Evolutionary conservation across 1,139 yeast species (phyloP), one percentile per base, ranked within the genome.

Genomic region (Kurtzmaniella quercitrusa): DNA sequence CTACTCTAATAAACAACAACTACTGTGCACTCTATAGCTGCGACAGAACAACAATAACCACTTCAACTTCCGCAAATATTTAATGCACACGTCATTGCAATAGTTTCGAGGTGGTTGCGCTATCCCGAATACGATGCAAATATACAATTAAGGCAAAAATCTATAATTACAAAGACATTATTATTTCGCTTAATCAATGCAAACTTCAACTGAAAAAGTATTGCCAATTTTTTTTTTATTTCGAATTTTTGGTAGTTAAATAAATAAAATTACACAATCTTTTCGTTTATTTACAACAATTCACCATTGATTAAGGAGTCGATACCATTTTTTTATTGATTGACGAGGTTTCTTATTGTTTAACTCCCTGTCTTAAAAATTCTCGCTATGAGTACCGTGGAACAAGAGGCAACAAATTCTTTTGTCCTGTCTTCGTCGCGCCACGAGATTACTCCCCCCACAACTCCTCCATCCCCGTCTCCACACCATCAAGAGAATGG

Each of bases 391-490:
- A 34, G 37, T 19, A 12, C 26, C 12, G 26, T 12, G 17, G 37
- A 34, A 17, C 37, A 18, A 19, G 37, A 34, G 8, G 19, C 37
- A 9, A 17, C 17, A 5, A 19, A 34, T 20, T 19, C 26, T 14
- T 18, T 34, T 20, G 37, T 19, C 4, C 22, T 20, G 23, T 20
- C 22, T 5, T 3, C 15, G 19, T 34, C 37, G 15, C 40, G 34
- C 28, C 38, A 39, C 19, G 45, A 42, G 26, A 33, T 36, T 14
- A 42, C 45, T 14, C 45, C 45, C 4, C 43, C 43, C 12, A 36
- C 45, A 12, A 42, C 43, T 12, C 43, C 45, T 8, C 43, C 43
- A 5, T 40, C 45, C 3, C 43, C 43, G 5, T 38, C 43, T 5
- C 34, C 34, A 14, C 18, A 14, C 15, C 40, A 21, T n/a, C 33